Conservation (phyloP, 2,329 filamentous ascomycete species). For the Cercospora citrullina region DNA sequence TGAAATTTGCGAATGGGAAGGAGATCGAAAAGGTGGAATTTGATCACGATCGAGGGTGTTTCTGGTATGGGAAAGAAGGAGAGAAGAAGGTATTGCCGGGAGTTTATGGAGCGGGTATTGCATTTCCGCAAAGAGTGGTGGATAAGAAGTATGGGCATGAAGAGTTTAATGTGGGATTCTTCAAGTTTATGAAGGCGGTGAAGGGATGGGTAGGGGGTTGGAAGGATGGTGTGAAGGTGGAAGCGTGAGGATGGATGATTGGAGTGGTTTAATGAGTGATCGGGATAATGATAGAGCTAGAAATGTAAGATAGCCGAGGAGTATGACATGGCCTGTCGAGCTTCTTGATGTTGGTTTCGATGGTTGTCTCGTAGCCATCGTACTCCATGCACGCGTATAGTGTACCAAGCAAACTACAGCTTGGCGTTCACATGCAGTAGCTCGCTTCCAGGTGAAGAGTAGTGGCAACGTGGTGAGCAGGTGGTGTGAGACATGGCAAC, state of each 20-base stretch:
- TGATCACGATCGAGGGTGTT: slow-evolving; percentile 45
- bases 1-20: slow-evolving; percentile 41
- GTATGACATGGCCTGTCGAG: neutral
- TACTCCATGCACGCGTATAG: neutral
- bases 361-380: neutral
- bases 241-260: neutral
- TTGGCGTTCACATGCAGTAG: neutral
- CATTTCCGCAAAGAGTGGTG: slow-evolving; percentile 61
- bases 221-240: neutral
- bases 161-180: slow-evolving; percentile 63
- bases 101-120: slow-evolving; percentile 63
- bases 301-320: neutral
- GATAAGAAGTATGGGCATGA: slow-evolving; percentile 63
- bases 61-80: slow-evolving; percentile 29
- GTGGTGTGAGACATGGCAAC: neutral
- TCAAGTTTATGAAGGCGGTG: slow-evolving; percentile 65
- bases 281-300: neutral
- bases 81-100: slow-evolving; percentile 47
- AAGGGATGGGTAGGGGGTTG: slow-evolving; percentile 47
- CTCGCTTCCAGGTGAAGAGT: neutral
- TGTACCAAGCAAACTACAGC: neutral
- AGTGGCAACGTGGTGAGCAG: neutral
- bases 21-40: slow-evolving; percentile 44
- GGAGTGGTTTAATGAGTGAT: neutral
- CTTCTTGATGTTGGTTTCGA: neutral